phyloP scores from a whole-genome alignment of 805 yeast species.

The Teunomyces barrocoloradensis region DNA sequence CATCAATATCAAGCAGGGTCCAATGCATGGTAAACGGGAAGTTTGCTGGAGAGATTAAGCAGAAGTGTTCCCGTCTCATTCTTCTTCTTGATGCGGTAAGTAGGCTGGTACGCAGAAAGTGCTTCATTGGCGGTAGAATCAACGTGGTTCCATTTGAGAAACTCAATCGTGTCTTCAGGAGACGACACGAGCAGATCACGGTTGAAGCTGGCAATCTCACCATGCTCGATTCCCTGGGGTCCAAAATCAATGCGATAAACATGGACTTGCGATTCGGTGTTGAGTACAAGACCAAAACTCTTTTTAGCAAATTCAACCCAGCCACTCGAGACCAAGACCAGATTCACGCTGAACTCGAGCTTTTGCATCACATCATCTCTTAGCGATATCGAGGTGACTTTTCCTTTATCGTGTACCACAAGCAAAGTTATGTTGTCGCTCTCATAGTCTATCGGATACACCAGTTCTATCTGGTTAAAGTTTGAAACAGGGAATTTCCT shows the following conservation, averaged over 20 bases:
- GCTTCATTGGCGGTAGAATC: background rate
- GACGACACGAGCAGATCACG: background rate
- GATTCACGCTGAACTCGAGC: background rate
- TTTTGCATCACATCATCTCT: background rate
- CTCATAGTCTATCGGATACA: background rate
- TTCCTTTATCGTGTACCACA: background rate
- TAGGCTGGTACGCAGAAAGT: background rate
- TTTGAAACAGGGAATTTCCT: constrained; percentile 2
- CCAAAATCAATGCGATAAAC: background rate
- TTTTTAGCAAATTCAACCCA: constrained; percentile 1
- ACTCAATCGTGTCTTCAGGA: background rate
- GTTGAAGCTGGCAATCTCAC: background rate
- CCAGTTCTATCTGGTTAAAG: constrained; percentile 1
- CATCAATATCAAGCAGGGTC: background rate
- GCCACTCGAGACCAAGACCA: background rate
- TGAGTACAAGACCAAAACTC: background rate
- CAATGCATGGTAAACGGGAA: background rate
- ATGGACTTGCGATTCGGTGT: background rate
- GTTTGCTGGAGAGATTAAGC: background rate
- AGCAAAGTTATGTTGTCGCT: background rate
- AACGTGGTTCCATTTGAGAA: constrained; percentile 1
- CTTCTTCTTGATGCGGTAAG: background rate
- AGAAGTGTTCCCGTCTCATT: background rate
- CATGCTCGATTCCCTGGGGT: background rate
- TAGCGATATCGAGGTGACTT: background rate